Evolutionary conservation across 768 basidiomycete genomes (phyloP), one percentile per base, ranked within the genome.

Genomic region (Sutorius australiensis): DNA sequence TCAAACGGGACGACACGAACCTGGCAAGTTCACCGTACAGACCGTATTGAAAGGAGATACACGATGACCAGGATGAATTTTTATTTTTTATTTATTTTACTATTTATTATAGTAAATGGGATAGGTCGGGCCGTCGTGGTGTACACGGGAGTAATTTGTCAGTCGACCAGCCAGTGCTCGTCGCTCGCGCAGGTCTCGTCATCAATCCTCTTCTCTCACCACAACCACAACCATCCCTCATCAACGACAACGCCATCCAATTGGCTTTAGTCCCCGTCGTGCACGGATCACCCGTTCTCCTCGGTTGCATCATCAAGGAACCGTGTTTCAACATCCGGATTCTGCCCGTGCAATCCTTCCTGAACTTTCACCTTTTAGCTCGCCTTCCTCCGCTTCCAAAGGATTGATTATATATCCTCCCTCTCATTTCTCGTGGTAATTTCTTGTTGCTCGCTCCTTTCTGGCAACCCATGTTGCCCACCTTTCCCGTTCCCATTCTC

Each of bases 401-500:
- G 41, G 57, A 41, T 12, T 54, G 56, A 52, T 65, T 62, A 56
- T 59, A 61, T 50, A 57, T 57, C 58, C 53, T 27, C 24, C 6
- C 45, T 56, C 50, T 32, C 53, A 41, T 50, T 47, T 45, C 55
- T 51, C 55, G 32, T 46, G 46, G 38, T 21, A 50, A 41, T 48
- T 37, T 32, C 42, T 43, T 36, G 9, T 36, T 2, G 3, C 21
- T 37, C 49, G 8, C 51, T 59, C 65, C 53, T 44, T 54, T 41
- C 58, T 57, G 49, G 33, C 32, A 27, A 17, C 37, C 63, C 58
- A 84, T 83, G 83, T 64, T 79, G 48, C 55, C 73, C 49, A 62
- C 72, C 28, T 80, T 87, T 27, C 77, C 86, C n/a, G 70, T 73
- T 7, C 87, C 87, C 32, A 79, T 90, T 34, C 80, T 91, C 48